A percentile compares a stretch with the other conserved stretches of the same genome.
These are phyloP conservation scores for Beauveria medogensis DNA, from an alignment of 2,329 filamentous ascomycete species.

Conservation along the genomic window DNA sequence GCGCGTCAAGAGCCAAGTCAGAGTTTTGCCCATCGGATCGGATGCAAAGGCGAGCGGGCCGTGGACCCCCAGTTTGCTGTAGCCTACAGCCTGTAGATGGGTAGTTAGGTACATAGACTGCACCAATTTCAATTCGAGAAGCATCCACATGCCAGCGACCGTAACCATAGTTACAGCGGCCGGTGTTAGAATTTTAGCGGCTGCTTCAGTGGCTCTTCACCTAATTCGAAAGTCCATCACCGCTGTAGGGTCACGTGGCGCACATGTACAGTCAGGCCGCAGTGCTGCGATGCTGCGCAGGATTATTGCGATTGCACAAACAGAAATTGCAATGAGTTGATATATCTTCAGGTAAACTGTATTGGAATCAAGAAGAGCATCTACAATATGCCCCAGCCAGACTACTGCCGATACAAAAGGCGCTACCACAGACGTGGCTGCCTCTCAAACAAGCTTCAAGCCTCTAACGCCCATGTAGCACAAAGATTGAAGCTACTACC, in stretches of 20 bases:
- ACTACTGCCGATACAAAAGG: neutral
- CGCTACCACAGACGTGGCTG: neutral
- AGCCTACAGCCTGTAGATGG: too few relatives aligned
- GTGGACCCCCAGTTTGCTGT: neutral
- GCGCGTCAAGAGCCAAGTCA: neutral
- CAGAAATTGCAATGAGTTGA: neutral
- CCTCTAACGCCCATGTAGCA: neutral
- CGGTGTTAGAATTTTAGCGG: neutral
- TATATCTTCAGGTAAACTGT: neutral
- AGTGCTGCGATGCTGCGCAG: neutral
- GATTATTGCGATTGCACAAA: neutral
- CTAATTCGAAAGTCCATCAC: neutral
- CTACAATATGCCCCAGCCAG: neutral
- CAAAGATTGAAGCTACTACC: neutral
- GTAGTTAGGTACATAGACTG: too few relatives aligned
- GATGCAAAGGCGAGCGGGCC: neutral
- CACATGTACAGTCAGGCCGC: neutral
- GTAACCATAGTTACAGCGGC: too few relatives aligned
- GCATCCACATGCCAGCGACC: neutral
- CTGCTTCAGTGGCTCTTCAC: neutral
- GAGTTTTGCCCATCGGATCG: slow-evolving; percentile 3
- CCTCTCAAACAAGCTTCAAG: neutral
- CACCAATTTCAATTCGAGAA: neutral
- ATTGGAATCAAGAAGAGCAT: neutral
- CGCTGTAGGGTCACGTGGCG: neutral